Conservation (phyloP, 2,329 filamentous ascomycete genomes). For the Colletotrichum musae region DNA sequence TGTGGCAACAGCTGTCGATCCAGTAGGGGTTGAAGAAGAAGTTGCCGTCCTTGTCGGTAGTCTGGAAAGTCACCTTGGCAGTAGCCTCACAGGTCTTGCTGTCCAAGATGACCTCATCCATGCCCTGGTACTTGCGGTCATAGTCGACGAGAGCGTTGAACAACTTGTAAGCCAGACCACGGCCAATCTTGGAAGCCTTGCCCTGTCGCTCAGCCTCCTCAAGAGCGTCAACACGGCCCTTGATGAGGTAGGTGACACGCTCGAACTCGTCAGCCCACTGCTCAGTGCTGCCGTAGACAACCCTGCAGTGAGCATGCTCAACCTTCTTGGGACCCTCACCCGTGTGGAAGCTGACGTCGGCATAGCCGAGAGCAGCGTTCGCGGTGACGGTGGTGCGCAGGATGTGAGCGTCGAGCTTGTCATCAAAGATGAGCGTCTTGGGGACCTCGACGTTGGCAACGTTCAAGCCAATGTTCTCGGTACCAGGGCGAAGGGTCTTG, state of each 20-base stretch:
- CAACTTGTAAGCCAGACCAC: conserved; percentile 84
- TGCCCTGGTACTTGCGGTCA: conserved; percentile 66
- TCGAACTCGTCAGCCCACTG: conserved; percentile 77
- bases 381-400: conserved; percentile 73
- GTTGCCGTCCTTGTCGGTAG: conserved; percentile 61
- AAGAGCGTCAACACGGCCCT: conserved; percentile 71
- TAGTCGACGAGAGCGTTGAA: conserved; percentile 72
- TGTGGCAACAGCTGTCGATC: conserved; percentile 72
- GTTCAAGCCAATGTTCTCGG: conserved; percentile 71
- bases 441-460: conserved; percentile 77
- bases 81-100: conserved; percentile 61
- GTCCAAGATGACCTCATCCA: conserved; percentile 71
- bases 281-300: conserved; percentile 70
- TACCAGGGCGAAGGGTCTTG: conserved; percentile 72
- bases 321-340: conserved; percentile 71
- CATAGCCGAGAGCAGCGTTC: conserved; percentile 67
- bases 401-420: conserved; percentile 65
- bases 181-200: conserved; percentile 79
- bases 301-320: conserved; percentile 74
- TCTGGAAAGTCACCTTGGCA: conserved; percentile 62
- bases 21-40: conserved; percentile 72
- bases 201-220: conserved; percentile 74
- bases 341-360: conserved; percentile 71
- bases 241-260: conserved; percentile 78
- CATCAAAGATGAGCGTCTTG: conserved; percentile 76